A percentile compares a stretch with the other conserved stretches of the same genome.
phyloP scores from a whole-genome alignment of 2,329 filamentous ascomycete species.

The Parascedosporium putredinis region DNA sequence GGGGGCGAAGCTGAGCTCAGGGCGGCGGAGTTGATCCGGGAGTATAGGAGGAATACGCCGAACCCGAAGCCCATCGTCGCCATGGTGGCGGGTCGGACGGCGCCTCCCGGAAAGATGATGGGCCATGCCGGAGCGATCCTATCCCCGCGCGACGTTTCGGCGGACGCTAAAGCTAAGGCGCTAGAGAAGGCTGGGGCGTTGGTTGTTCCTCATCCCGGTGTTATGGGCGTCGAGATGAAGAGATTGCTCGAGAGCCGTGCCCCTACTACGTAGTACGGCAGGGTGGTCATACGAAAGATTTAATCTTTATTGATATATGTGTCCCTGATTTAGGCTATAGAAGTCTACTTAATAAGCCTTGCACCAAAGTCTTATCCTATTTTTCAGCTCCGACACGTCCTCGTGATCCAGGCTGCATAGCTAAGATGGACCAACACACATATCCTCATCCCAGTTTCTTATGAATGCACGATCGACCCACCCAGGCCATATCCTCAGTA shows the following conservation, averaged over 20 bases:
- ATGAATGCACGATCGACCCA: no score
- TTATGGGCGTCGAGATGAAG: constrained; percentile 26
- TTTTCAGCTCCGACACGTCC: no score
- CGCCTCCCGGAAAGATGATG: constrained; percentile 53
- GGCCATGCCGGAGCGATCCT: constrained; percentile 61
- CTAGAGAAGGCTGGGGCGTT: constrained; percentile 25
- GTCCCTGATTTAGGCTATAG: no score
- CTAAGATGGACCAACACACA: no score
- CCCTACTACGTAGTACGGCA: no score
- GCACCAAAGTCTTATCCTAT: no score
- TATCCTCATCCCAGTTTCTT: no score
- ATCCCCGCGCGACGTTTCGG: constrained; percentile 20
- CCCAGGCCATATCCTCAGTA: no score
- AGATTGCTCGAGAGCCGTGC: constrained; percentile 20
- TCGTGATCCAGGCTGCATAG: no score
- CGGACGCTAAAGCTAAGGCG: constrained; percentile 22
- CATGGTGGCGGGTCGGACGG: constrained; percentile 54
- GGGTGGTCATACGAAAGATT: no score
- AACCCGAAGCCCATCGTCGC: constrained; percentile 56
- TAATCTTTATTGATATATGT: no score
- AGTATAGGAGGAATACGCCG: constrained; percentile 45
- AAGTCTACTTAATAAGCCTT: no score
- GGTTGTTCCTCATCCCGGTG: constrained; percentile 27
- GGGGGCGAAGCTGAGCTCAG: constrained; percentile 60
- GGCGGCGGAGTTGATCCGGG: constrained; percentile 59